phyloP scores from a whole-genome alignment of 306 rosid genomes.

The Gastrolobium villosum region DNA sequence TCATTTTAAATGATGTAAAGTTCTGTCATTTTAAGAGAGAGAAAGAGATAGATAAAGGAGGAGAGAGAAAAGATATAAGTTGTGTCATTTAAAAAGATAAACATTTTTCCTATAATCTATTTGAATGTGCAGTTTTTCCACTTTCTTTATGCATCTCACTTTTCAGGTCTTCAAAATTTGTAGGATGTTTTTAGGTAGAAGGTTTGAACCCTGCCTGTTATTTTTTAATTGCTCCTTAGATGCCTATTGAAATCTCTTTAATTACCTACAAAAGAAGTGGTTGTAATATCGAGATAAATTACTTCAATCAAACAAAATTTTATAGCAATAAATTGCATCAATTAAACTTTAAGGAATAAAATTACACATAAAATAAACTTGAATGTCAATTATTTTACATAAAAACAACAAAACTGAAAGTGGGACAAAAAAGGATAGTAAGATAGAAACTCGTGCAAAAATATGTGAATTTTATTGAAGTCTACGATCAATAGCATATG shows the following conservation, averaged over 20 bases:
- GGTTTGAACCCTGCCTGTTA: background rate
- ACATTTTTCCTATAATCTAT: background rate
- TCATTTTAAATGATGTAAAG: no score
- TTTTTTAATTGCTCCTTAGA: no score
- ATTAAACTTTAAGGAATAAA: background rate
- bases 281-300: no score
- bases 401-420: background rate
- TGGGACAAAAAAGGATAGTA: background rate
- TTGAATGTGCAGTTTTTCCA: background rate
- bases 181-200: background rate
- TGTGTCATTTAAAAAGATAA: no score
- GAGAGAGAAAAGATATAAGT: no score
- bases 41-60: no score
- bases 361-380: background rate
- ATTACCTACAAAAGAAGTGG: background rate
- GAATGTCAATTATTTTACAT: background rate
- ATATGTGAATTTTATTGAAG: background rate
- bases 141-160: background rate
- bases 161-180: background rate
- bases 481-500: background rate
- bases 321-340: background rate
- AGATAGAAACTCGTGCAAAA: background rate
- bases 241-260: background rate
- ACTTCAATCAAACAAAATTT: background rate
- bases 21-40: no score